Evolutionary conservation across 163 green algal genomes (phyloP), one percentile per base, ranked within the genome.

Genomic region (Scenedesmus sp.): DNA sequence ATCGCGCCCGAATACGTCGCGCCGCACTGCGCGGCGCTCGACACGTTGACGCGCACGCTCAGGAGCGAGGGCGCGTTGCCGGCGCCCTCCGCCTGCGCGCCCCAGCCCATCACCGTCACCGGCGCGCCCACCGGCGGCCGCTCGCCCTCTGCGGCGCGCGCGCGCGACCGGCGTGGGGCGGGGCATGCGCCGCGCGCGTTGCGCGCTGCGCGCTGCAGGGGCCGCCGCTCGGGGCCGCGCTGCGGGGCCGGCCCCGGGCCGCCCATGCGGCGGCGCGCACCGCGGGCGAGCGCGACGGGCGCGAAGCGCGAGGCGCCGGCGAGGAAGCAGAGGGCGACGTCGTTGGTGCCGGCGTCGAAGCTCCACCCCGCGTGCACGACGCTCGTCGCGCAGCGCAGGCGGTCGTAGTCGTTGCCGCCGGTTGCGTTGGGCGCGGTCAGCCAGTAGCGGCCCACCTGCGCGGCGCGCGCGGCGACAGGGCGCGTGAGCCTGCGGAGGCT

Each of bases 321-420:
- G 34, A 77, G 53, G 70, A 69, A 77, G 70, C 70, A 77, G 11
- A 77, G 70, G 9, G 70, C 39, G 20, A 77, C 44, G 53, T 77
- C 70, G 39, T 77, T 69, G 20, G 45, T 18, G 34, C 53, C 54
- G 2, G 26, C 15, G 18, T 56, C 33, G 2, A 57, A n/a, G 10
- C 51, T 67, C 70, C 70, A 77, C 26, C 54, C 69, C 0, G 57
- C 22, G 39, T 77, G 53, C 33, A 77, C 36, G 17, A 67, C 70
- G 10, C 34, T 69, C 14, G 22, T 66, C 1, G 22, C 24, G 31
- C 70, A 77, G 22, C 33, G 31, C 9, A 77, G 48, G 22, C 70
- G 34, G 24, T 77, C 53, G 31, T 69, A 66, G 44, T 56, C 28
- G 29, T 77, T 66, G 64, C 42, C 64, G 22, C 29, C 28, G 7